Evolutionary conservation across 345 rosid genomes (phyloP).

Genomic region (Euphorbia lathyris): DNA sequence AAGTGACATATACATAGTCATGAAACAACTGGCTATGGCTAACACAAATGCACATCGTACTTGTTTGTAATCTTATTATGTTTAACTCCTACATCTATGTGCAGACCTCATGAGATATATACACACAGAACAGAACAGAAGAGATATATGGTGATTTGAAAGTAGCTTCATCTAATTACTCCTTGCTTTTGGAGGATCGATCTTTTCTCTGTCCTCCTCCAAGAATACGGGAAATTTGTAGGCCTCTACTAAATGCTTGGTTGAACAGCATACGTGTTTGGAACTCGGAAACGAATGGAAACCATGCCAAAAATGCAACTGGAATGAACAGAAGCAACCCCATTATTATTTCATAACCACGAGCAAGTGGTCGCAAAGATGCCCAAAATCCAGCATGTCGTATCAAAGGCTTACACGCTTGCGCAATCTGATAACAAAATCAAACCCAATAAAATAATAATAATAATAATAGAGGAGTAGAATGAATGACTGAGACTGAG

Average conservation of each 20-base stretch:
- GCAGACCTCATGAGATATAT: too few relatives aligned
- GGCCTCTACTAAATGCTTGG: constrained; percentile 99
- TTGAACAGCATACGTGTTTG: constrained; percentile 99
- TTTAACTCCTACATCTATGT: too few relatives aligned
- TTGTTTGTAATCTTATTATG: too few relatives aligned
- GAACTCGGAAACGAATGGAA: constrained; percentile 94
- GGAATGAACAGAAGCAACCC: constrained; percentile 92
- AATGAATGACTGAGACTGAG: constrained; percentile 34
- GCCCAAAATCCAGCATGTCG: constrained; percentile 85
- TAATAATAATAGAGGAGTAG: not conserved
- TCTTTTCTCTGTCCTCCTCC: constrained; percentile 93
- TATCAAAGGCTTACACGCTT: constrained; percentile 79
- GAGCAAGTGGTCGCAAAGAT: constrained; percentile 80
- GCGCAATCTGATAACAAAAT: constrained; percentile 61
- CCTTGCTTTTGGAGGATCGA: constrained; percentile 75
- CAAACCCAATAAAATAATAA: not conserved
- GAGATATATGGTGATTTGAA: too few relatives aligned
- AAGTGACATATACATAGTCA: too few relatives aligned
- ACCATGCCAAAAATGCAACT: constrained; percentile 97
- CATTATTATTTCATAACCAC: constrained; percentile 90
- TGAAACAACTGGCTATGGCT: too few relatives aligned
- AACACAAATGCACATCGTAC: too few relatives aligned
- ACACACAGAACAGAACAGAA: too few relatives aligned
- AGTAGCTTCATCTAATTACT: constrained; percentile 32
- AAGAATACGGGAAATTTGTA: constrained; percentile 96